These are phyloP conservation scores for Suillus weaverae DNA, from an alignment of 768 basidiomycete species.

Conservation along the genomic window DNA sequence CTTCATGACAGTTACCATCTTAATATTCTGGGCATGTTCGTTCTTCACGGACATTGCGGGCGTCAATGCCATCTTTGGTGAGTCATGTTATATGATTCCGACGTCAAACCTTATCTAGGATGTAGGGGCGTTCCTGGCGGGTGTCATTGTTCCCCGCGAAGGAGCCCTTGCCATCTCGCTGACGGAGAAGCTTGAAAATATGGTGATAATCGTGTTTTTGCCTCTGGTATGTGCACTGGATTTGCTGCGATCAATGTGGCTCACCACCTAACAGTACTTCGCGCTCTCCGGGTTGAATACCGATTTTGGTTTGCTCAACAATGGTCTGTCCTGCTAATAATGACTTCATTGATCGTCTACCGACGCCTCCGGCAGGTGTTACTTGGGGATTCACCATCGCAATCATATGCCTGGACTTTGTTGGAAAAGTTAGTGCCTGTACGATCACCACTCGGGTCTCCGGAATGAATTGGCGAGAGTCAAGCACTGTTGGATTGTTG, in stretches of 20 bases:
- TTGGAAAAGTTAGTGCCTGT: conserved; percentile 88
- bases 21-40: conserved; percentile 82
- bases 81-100: conserved; percentile 10
- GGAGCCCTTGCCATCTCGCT: conserved; percentile 81
- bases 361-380: conserved; percentile 43
- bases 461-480: conserved; percentile 81
- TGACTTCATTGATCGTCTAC: not conserved
- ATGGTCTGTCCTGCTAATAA: conserved; percentile 43
- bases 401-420: conserved; percentile 76
- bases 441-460: conserved; percentile 62
- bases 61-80: conserved; percentile 90
- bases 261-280: conserved; percentile 66
- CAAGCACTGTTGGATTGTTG: conserved; percentile 81
- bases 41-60: conserved; percentile 95
- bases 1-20: conserved; percentile 84
- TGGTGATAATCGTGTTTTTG: conserved; percentile 87
- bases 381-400: conserved; percentile 89
- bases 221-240: conserved; percentile 63
- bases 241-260: not conserved
- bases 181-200: conserved; percentile 93
- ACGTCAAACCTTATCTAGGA: not conserved
- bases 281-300: conserved; percentile 90
- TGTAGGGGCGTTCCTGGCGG: conserved; percentile 78
- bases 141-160: conserved; percentile 82
- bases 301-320: conserved; percentile 79